Base-by-base conservation (phyloP, 176 grass and related monocot species). In the Typha latifolia region DNA sequence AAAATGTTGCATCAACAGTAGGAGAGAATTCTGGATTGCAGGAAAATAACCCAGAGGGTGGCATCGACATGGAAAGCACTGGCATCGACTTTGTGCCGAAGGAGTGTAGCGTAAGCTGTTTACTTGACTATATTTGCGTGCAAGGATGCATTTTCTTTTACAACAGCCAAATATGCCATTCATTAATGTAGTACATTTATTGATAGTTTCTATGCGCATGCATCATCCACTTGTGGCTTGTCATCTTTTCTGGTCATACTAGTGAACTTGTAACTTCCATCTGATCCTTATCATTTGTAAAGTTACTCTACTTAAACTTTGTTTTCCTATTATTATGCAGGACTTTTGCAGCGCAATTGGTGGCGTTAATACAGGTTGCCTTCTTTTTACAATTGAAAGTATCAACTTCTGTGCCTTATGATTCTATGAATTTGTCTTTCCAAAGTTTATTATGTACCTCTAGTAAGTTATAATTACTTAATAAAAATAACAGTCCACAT, bases 271-370 rank as follows among this genome's bases (percentile, higher is more conserved):
- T 49, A 49, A 23, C 50, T 61, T 9, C 49, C 53, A 1, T 27
- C 1, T 78, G 64, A 37, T 49, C 16, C 72, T 70, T 70, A 69
- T 52, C 47, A 51, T 59, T 32, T 50, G 49, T 0, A 12, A 23
- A 12, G 11, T 51, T 3, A 51, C 15, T 14, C 22, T 61, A 23
- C 62, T 68, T 14, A 78, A 69, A 84, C 32, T 49, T 50, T 1
- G n/a, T 49, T 31, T 61, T 67, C 29, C 65, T 53, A 66, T 72
- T 67, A 13, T 14, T 66, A 67, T 82, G 69, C 94, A 97, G 94
- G 94, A 97, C 80, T 97, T 97, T 84, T 79, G 83, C 62, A 90
- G 89, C 49, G 83, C 75, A 49, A 92, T 97, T 80, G 76, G 84
- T 62, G 85, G 74, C 55, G 81, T 81, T 23, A 81, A 82, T 72